phyloP scores from a whole-genome alignment of 495 filamentous ascomycete genomes.

The Tuber borchii region DNA sequence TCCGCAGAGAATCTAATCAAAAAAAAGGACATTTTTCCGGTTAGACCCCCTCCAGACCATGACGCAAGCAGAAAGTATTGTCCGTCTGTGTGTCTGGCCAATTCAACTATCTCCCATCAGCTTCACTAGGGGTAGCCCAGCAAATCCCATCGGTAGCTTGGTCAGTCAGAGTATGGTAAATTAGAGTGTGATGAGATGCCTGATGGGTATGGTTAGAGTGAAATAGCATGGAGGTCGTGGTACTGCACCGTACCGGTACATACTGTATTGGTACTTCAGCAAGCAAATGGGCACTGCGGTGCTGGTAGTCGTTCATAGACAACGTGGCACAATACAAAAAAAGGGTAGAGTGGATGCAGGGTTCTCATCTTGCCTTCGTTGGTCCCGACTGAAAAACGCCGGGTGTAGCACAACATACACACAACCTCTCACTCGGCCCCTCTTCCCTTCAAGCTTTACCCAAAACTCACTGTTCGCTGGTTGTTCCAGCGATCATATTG shows the following conservation, averaged over 20 bases:
- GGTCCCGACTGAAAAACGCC: neutral
- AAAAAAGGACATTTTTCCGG: slow-evolving; percentile 21
- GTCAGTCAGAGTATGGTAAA: neutral
- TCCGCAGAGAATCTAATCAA: slow-evolving; percentile 22
- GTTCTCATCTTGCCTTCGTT: slow-evolving; percentile 29
- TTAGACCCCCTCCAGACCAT: slow-evolving; percentile 21
- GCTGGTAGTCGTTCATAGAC: slow-evolving; percentile 10
- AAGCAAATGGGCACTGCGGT: neutral
- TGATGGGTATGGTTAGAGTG: neutral
- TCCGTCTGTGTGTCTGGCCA: slow-evolving; percentile 17
- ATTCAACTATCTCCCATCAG: slow-evolving; percentile 1
- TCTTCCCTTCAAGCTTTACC: too few species aligned
- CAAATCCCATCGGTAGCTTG: neutral
- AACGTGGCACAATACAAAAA: slow-evolving; percentile 26
- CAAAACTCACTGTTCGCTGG: neutral
- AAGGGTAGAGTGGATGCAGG: slow-evolving; percentile 23
- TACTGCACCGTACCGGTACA: neutral
- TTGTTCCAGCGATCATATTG: neutral
- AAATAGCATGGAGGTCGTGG: neutral
- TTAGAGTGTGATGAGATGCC: slow-evolving; percentile 1
- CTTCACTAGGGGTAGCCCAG: neutral
- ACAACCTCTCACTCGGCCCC: neutral
- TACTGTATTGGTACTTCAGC: neutral
- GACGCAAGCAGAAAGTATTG: slow-evolving; percentile 31
- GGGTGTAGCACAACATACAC: neutral